A percentile compares a stretch with the other conserved stretches of the same genome.
Evolutionary conservation across 164 flowering plant species (phyloP).

Genomic region (Stephania cephalantha): DNA sequence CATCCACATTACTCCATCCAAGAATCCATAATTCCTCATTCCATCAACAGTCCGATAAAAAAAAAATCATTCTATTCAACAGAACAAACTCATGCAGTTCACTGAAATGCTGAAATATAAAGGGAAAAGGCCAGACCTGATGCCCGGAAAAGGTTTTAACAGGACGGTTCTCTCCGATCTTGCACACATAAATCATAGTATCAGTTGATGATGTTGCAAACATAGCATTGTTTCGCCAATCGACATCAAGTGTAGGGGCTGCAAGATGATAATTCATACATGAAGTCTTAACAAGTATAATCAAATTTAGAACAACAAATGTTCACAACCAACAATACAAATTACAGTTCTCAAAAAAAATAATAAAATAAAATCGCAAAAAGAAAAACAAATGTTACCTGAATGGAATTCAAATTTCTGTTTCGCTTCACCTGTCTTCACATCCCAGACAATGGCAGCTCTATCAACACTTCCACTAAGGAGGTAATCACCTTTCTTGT

Average conservation of each 20-base stretch:
- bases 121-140: constrained; percentile 47
- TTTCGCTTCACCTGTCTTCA: constrained; percentile 78
- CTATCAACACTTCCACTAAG: constrained; percentile 96
- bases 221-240: constrained; percentile 84
- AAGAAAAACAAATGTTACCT: constrained; percentile 31
- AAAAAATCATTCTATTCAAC: neutral
- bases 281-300: neutral
- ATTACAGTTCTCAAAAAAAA: neutral
- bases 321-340: neutral
- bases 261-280: constrained; percentile 9
- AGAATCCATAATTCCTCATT: neutral
- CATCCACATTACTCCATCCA: neutral
- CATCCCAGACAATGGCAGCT: constrained; percentile 98
- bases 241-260: constrained; percentile 99
- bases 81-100: neutral
- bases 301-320: neutral
- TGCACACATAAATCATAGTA: constrained; percentile 89
- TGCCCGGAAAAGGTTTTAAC: constrained; percentile 76
- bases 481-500: constrained; percentile 94
- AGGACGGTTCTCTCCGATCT: constrained; percentile 80
- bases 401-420: constrained; percentile 91
- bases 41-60: neutral
- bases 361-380: neutral
- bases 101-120: constrained; percentile 2
- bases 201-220: constrained; percentile 98